Percentiles rank a stretch among this genome's conserved stretches.
Conservation (phyloP, 225 moss, liverwort and hornwort species). For the Polytrichum formosum region DNA sequence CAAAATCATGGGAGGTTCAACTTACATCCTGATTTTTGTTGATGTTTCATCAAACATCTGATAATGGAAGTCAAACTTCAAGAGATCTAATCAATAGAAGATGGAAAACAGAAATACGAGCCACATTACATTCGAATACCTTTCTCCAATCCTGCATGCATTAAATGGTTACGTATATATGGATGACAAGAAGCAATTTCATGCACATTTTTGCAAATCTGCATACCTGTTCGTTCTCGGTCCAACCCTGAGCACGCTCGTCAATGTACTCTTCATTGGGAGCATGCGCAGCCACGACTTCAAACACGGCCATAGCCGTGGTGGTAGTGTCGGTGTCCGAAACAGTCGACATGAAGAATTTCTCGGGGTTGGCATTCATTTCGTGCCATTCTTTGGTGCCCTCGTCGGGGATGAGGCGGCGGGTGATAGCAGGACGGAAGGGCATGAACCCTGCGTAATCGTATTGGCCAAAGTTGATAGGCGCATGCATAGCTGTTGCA, state of each 20-base stretch:
- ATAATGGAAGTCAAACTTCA: too few relatives aligned
- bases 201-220: neutral
- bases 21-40: too few relatives aligned
- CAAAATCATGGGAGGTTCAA: too few relatives aligned
- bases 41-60: too few relatives aligned
- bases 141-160: too few relatives aligned
- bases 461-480: slow-evolving; percentile 74
- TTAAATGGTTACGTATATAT: too few relatives aligned
- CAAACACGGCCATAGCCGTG: slow-evolving; percentile 37
- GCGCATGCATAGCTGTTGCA: slow-evolving; percentile 48
- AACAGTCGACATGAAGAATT: slow-evolving; percentile 33
- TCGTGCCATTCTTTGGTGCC: slow-evolving; percentile 22
- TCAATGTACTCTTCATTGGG: slow-evolving; percentile 46
- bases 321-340: slow-evolving; percentile 11
- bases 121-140: too few relatives aligned
- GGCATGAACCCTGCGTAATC: slow-evolving; percentile 51
- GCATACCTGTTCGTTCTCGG: slow-evolving; percentile 14
- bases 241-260: slow-evolving; percentile 23
- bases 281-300: slow-evolving; percentile 55
- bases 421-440: slow-evolving; percentile 31
- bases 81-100: too few relatives aligned
- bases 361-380: slow-evolving; percentile 35
- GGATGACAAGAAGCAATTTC: too few relatives aligned
- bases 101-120: too few relatives aligned
- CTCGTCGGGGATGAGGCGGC: slow-evolving; percentile 45